phyloP scores from a whole-genome alignment of 257 asterid species.

The Ilex asprella region DNA sequence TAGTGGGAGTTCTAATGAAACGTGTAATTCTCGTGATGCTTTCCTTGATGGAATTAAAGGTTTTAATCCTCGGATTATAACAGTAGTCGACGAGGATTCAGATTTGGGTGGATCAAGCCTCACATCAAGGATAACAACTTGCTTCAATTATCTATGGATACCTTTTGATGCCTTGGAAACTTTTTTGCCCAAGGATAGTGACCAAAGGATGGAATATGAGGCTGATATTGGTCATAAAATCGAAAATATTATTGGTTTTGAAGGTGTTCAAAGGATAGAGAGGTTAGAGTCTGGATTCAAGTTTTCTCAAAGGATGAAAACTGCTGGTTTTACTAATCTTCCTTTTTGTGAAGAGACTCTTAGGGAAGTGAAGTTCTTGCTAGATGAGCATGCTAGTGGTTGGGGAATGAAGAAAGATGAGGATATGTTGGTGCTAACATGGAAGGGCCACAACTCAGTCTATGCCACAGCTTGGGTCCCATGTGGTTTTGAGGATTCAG shows the following conservation, averaged over 20 bases:
- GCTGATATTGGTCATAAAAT: conserved; percentile 66
- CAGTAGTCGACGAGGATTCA: conserved; percentile 63
- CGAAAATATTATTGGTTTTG: conserved; percentile 56
- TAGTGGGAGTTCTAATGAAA: not conserved
- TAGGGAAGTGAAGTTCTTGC: conserved; percentile 48
- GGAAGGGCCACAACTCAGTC: conserved; percentile 77
- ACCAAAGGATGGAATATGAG: conserved; percentile 53
- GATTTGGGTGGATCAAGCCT: conserved; percentile 35
- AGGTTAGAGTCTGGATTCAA: conserved; percentile 40
- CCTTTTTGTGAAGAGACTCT: conserved; percentile 55
- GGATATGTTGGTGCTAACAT: conserved; percentile 58
- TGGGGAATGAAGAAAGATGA: conserved; percentile 91
- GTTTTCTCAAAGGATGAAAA: conserved; percentile 45
- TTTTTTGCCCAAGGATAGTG: conserved; percentile 63
- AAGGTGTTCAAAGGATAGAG: conserved; percentile 54
- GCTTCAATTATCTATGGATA: conserved; percentile 77
- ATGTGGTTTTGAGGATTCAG: conserved; percentile 5
- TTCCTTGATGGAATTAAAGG: conserved; percentile 33
- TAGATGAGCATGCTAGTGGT: conserved; percentile 76
- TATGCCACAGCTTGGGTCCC: conserved; percentile 71
- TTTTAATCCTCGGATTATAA: conserved; percentile 39
- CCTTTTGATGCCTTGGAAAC: conserved; percentile 75
- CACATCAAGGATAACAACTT: conserved; percentile 43
- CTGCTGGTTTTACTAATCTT: conserved; percentile 32
- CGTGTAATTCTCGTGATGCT: conserved; percentile 29